phyloP scores from a whole-genome alignment of 805 yeast genomes.

The Candida bentonensis region DNA sequence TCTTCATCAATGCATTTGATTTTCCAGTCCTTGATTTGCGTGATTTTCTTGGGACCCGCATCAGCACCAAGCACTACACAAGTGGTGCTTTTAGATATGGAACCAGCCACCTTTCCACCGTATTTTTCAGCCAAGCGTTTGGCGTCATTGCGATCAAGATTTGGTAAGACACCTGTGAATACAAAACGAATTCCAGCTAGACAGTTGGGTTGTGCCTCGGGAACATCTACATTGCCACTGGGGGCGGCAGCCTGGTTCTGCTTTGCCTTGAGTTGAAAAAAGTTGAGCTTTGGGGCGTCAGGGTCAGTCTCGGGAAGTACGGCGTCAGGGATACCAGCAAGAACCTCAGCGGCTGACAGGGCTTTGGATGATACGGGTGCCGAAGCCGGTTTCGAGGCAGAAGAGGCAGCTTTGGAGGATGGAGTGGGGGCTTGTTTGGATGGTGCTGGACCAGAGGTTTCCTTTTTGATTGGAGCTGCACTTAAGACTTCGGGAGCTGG shows the following conservation, averaged over 20 bases:
- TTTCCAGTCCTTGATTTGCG: constrained; percentile 55
- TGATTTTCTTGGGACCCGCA: constrained; percentile 92
- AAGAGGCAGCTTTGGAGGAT: no score
- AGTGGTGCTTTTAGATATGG: constrained; percentile 74
- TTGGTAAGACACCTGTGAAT: constrained; percentile 81
- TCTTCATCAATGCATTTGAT: constrained; percentile 77
- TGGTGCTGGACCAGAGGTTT: no score
- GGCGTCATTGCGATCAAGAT: constrained; percentile 59
- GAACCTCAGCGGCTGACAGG: constrained; percentile 39
- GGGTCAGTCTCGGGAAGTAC: constrained; percentile 38
- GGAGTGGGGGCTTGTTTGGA: no score
- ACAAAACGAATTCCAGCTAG: constrained; percentile 80
- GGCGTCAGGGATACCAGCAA: constrained; percentile 61
- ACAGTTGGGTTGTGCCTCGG: constrained; percentile 78
- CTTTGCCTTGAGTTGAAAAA: constrained; percentile 41
- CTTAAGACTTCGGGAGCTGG: no score
- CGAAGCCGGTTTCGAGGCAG: no score
- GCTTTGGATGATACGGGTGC: no score
- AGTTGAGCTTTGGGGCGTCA: constrained; percentile 37
- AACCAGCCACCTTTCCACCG: constrained; percentile 78
- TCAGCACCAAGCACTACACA: constrained; percentile 87
- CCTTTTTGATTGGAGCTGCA: no score
- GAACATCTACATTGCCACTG: constrained; percentile 32
- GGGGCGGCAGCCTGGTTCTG: constrained; percentile 16
- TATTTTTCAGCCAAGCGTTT: constrained; percentile 67